phyloP scores from a whole-genome alignment of 768 basidiomycete species.

The Arthromyces matolae region DNA sequence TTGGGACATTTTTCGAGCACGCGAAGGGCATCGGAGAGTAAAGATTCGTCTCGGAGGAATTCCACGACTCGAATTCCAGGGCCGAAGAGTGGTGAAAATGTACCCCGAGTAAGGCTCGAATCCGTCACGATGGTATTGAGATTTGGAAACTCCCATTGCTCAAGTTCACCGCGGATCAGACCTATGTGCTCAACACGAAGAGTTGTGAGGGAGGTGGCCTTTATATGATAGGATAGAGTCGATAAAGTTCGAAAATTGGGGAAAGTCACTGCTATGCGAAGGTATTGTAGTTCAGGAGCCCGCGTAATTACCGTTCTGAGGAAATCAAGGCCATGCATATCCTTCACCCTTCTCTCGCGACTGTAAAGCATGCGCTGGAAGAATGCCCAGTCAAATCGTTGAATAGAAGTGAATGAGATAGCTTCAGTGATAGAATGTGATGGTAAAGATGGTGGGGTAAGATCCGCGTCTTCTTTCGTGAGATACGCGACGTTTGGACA shows the following conservation, averaged over 20 bases:
- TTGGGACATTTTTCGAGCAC: constrained; percentile 6
- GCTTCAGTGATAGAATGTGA: too few relatives aligned
- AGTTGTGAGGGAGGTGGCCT: constrained; percentile 5
- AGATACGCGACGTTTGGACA: constrained; percentile 11
- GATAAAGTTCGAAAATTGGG: constrained; percentile 1
- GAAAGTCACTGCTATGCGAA: constrained; percentile 11
- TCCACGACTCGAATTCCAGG: constrained; percentile 11
- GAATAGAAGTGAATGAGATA: constrained; percentile 3
- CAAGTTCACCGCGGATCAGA: constrained; percentile 8
- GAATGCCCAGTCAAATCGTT: constrained; percentile 12
- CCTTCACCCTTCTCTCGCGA: not conserved
- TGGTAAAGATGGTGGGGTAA: not conserved
- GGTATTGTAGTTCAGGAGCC: constrained; percentile 9
- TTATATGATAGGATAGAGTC: not conserved
- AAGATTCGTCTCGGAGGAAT: constrained; percentile 7
- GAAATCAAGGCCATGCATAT: constrained; percentile 7
- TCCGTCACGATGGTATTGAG: constrained; percentile 13
- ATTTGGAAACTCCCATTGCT: constrained; percentile 14
- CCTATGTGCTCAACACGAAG: constrained; percentile 9
- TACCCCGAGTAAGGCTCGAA: constrained; percentile 3
- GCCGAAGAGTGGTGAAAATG: constrained; percentile 9
- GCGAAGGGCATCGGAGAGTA: not conserved
- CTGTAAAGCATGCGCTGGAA: not conserved
- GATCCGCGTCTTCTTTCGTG: constrained; percentile 14
- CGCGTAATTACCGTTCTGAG: constrained; percentile 1